phyloP scores from a whole-genome alignment of 2,329 filamentous ascomycete genomes.

The Colletotrichum sp. region DNA sequence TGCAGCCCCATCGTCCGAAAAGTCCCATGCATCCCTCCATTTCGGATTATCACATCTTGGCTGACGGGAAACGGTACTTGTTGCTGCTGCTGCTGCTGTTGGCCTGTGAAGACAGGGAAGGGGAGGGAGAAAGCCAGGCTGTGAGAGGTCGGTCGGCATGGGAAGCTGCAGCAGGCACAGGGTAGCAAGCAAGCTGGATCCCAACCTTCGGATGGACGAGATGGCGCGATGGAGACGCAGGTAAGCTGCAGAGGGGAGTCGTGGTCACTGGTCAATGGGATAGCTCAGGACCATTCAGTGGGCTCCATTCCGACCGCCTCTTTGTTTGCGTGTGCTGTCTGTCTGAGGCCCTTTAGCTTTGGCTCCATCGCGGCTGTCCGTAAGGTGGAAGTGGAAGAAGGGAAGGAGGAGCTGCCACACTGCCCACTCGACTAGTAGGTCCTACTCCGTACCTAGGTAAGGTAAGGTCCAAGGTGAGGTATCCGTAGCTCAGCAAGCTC shows the following conservation, averaged over 20 bases:
- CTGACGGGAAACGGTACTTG: not conserved
- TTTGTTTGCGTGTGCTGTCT: conserved; percentile 7
- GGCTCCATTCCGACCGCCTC: conserved; percentile 21
- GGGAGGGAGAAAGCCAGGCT: not conserved
- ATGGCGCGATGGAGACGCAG: not conserved
- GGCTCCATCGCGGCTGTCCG: conserved; percentile 16
- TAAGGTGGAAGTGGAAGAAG: not conserved
- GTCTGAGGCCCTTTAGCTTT: not conserved
- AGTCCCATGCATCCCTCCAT: not conserved
- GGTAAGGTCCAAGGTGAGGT: not conserved
- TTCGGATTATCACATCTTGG: not conserved
- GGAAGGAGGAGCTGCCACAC: not conserved
- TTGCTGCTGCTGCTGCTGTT: not conserved
- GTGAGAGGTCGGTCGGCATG: not conserved
- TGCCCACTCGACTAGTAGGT: not conserved
- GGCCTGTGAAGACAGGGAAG: not conserved
- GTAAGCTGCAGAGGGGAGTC: conserved; percentile 13
- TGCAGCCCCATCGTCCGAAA: not conserved
- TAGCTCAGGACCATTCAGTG: not conserved
- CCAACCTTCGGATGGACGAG: not conserved
- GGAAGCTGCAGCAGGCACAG: not conserved
- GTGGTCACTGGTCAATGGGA: conserved; percentile 20
- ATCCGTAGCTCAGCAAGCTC: not conserved
- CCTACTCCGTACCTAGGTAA: too few relatives aligned
- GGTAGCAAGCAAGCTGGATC: conserved; percentile 2